A percentile compares a stretch with the other conserved stretches of the same genome.
These are phyloP conservation scores for Yarrowia keelungensis DNA, from an alignment of 805 yeast genomes.

Conservation along the genomic window DNA sequence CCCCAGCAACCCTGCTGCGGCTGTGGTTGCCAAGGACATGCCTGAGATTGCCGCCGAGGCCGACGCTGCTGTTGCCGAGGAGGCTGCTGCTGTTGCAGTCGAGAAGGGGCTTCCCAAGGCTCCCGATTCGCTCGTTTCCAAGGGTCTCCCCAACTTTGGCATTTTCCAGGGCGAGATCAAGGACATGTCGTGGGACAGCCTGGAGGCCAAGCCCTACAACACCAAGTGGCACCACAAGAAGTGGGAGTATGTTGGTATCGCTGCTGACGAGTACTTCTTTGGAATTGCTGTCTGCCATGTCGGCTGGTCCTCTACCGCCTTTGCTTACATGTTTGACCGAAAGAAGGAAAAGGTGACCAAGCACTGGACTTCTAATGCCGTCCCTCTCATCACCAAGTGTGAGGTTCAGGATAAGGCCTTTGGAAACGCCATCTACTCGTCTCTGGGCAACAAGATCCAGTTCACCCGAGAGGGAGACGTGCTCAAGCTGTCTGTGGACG, in stretches of 20 bases:
- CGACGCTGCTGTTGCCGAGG: slow-evolving; percentile 26
- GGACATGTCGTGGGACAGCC: slow-evolving; percentile 29
- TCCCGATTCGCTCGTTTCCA: slow-evolving; percentile 25
- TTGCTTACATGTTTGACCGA: slow-evolving; percentile 36
- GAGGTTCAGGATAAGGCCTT: slow-evolving; percentile 24
- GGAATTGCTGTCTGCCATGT: slow-evolving; percentile 29
- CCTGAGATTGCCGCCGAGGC: slow-evolving; percentile 30
- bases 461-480: slow-evolving; percentile 15
- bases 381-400: slow-evolving; percentile 29
- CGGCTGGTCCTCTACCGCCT: slow-evolving; percentile 36
- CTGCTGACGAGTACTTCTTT: slow-evolving; percentile 17
- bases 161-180: slow-evolving; percentile 21
- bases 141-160: slow-evolving; percentile 36
- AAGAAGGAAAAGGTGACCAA: slow-evolving; percentile 23
- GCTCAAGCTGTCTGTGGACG: slow-evolving; percentile 19
- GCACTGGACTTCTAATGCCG: slow-evolving; percentile 15
- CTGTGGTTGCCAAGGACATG: slow-evolving; percentile 21
- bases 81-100: slow-evolving; percentile 13
- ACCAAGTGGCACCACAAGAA: slow-evolving; percentile 34
- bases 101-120: slow-evolving; percentile 33
- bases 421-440: slow-evolving; percentile 15
- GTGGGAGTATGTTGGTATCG: slow-evolving; percentile 33
- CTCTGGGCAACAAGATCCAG: slow-evolving; percentile 22
- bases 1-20: slow-evolving; percentile 25
- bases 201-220: slow-evolving; percentile 37